phyloP scores from a whole-genome alignment of 768 basidiomycete species.

The Boletus pseudopeckii region DNA sequence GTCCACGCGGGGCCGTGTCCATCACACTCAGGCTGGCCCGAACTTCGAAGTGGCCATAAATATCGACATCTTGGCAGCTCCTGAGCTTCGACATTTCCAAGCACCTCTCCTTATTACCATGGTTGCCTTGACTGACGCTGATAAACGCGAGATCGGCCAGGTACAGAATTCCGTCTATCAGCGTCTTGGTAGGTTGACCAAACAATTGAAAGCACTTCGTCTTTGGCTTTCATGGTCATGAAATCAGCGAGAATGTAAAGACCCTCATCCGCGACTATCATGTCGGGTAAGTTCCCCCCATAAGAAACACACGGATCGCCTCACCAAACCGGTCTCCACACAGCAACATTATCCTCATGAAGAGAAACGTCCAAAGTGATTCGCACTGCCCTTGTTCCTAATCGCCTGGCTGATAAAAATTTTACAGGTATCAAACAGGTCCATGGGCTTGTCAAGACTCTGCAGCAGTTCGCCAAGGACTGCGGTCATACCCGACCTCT shows the following conservation, averaged over 20 bases:
- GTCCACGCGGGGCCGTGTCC: background rate
- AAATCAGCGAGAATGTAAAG: conserved; percentile 48
- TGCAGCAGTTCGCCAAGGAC: conserved; percentile 56
- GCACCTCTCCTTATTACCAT: conserved; percentile 5
- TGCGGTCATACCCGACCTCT: conserved; percentile 55
- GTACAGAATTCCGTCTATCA: conserved; percentile 15
- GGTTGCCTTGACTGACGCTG: conserved; percentile 32
- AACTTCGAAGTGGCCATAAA: conserved; percentile 1
- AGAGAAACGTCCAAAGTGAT: conserved; percentile 57
- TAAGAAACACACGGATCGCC: too few relatives aligned
- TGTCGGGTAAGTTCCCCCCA: conserved; percentile 42
- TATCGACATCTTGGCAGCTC: background rate
- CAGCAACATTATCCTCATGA: conserved; percentile 64
- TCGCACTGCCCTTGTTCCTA: background rate
- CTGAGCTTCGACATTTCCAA: background rate
- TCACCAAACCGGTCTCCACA: background rate
- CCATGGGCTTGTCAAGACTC: conserved; percentile 40
- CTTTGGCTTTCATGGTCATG: conserved; percentile 62
- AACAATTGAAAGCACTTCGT: conserved; percentile 59
- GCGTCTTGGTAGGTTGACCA: background rate
- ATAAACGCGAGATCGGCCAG: conserved; percentile 47
- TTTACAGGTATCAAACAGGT: conserved; percentile 52
- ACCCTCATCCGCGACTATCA: conserved; percentile 59
- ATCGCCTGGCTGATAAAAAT: background rate
- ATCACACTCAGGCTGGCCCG: background rate